phyloP scores from a whole-genome alignment of 78 protist species.

The Speleostelium caveatum region DNA sequence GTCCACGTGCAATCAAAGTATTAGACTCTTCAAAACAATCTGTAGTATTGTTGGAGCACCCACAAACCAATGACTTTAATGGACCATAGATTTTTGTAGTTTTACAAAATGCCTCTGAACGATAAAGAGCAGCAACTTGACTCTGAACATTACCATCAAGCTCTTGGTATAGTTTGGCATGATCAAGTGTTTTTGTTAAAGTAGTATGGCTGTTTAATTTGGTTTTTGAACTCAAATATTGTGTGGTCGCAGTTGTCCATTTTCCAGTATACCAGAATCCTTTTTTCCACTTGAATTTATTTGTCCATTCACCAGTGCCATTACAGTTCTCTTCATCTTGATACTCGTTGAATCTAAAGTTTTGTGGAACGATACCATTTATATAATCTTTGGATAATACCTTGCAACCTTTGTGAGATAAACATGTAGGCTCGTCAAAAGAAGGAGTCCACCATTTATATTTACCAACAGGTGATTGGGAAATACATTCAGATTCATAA shows the following conservation, averaged over 20 bases:
- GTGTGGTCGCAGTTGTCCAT: background rate
- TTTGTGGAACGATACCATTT: background rate
- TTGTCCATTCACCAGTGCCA: constrained; percentile 23
- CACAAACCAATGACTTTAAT: too few species aligned
- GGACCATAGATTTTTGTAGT: background rate
- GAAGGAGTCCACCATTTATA: constrained; percentile 44
- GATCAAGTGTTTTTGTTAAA: too few species aligned
- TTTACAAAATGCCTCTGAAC: too few species aligned
- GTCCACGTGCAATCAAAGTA: background rate
- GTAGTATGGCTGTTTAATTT: background rate
- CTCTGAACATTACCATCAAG: background rate
- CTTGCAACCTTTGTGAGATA: background rate
- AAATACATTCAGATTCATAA: too few species aligned
- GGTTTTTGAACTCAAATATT: too few species aligned
- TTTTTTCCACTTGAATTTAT: constrained; percentile 10
- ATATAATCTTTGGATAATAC: background rate
- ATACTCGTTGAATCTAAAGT: constrained; percentile 3
- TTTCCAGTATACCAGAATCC: constrained; percentile 19
- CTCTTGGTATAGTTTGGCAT: too few species aligned
- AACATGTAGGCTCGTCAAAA: background rate
- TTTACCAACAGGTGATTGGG: too few species aligned
- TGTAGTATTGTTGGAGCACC: too few species aligned
- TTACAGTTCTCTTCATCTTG: background rate
- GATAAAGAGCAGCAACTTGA: constrained; percentile 5
- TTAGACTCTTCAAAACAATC: background rate